A percentile compares a stretch with the other conserved stretches of the same genome.
Conservation (phyloP, 768 basidiomycete genomes). For the Auricularia heimuer region DNA sequence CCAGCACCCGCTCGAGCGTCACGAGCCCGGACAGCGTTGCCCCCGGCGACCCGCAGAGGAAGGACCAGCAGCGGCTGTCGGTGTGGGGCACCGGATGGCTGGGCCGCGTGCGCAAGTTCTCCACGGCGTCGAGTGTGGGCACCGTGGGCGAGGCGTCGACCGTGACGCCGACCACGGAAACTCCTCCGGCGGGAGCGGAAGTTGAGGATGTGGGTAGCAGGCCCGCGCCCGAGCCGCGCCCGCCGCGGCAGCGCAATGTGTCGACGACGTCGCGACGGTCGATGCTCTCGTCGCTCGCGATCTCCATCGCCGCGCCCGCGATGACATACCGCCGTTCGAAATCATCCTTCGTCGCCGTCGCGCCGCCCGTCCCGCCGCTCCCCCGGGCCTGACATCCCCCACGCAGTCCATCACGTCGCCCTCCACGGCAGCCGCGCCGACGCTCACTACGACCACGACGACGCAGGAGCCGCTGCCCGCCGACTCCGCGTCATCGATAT, state of each 20-base stretch:
- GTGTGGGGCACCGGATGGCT: background rate
- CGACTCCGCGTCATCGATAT: conserved; percentile 1
- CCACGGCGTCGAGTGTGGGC: background rate
- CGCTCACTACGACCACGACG: conserved; percentile 6
- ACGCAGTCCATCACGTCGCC: conserved; percentile 5
- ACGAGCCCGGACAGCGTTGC: background rate
- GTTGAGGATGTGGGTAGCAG: too few relatives aligned
- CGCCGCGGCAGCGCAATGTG: background rate
- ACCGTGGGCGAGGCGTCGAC: background rate
- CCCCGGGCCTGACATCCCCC: background rate
- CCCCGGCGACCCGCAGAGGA: background rate
- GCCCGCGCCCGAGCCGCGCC: background rate
- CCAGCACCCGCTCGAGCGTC: background rate
- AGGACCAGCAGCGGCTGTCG: conserved; percentile 1
- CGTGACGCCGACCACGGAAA: background rate
- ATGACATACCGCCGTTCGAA: background rate
- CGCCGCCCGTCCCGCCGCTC: conserved; percentile 26
- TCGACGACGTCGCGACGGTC: conserved; percentile 2
- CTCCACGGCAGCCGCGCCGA: conserved; percentile 9
- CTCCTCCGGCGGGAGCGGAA: background rate
- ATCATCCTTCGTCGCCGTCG: conserved; percentile 19
- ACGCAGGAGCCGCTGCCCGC: conserved; percentile 2
- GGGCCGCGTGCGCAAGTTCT: background rate
- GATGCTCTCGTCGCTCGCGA: conserved; percentile 1
- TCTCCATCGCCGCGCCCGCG: conserved; percentile 1